Base-by-base conservation (phyloP, 441 rosid species). In the Macaranga tanarius region DNA sequence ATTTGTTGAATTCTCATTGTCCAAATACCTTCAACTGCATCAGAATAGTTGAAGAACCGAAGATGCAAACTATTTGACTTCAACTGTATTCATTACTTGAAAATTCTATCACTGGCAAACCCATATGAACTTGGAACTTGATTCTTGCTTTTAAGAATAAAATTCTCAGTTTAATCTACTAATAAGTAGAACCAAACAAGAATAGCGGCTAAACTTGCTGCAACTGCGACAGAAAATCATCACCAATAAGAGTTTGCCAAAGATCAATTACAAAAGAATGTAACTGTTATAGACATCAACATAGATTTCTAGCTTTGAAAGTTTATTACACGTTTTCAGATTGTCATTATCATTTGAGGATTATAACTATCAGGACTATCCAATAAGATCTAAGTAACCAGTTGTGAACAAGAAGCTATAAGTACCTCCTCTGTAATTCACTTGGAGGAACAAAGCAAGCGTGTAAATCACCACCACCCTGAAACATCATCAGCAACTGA, bases 391-490 rank as follows among this genome's bases (percentile, higher is more conserved):
- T 50, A 71, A 34, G 66, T 38, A 44, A 63, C 63, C n/a, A 64
- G 69, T 13, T 38, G 62, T 10, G 60, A 71, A 44, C 42, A 75
- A 68, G 67, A 76, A 61, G 73, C 19, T 71, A 69, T 47, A 31
- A 73, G 67, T 26, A 75, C 83, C 82, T 79, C 57, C 71, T 73
- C 67, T 7, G 56, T 19, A 69, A 73, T 71, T 64, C 50, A 34
- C 25, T 67, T 48, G 45, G 69, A 38, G 44, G 75, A 67, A 69
- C 59, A 70, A 76, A 71, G 59, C 61, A 48, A 77, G 55, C 54
- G 50, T 61, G 59, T 59, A 22, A 7, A 54, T 52, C 59, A 51
- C 19, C 10, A 17, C 40, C 67, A 61, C 58, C 31, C 19, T 19
- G 28, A 67, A 69, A 63, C 67, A 72, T 75, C 70, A 71, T 34